Percentiles rank a stretch among this genome's conserved stretches.
These are phyloP conservation scores for Artomyces pyxidatus DNA, from an alignment of 768 basidiomycete genomes.

Conservation along the genomic window DNA sequence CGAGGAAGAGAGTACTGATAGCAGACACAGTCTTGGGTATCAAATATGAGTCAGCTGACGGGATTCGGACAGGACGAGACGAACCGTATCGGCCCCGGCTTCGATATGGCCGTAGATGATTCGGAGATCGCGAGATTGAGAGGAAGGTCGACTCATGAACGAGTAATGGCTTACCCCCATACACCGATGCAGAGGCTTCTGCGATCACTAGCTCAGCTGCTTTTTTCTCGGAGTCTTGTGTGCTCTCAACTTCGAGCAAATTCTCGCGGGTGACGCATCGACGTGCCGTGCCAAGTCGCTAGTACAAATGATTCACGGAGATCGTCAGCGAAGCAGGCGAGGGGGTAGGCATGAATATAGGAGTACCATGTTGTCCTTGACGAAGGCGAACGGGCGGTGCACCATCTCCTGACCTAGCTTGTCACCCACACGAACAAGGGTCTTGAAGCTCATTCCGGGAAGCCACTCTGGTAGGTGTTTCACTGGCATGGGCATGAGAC, in stretches of 20 bases:
- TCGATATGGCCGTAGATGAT: neutral
- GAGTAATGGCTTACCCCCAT: neutral
- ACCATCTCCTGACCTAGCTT: neutral
- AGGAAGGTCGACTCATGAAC: too few relatives aligned
- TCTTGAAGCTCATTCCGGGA: conserved; percentile 6
- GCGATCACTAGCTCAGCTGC: neutral
- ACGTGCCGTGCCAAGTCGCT: neutral
- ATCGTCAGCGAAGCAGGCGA: neutral
- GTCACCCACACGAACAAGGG: neutral
- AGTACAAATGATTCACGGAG: neutral
- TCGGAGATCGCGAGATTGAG: neutral
- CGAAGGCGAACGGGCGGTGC: neutral
- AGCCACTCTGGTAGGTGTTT: conserved; percentile 4
- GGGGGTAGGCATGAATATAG: neutral
- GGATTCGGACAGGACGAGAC: neutral
- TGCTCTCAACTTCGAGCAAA: neutral
- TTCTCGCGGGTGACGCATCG: conserved; percentile 1
- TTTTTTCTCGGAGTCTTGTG: neutral
- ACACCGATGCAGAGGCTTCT: neutral
- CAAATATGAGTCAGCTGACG: neutral
- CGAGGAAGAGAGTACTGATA: conserved; percentile 19
- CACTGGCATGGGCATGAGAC: neutral
- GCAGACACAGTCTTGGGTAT: conserved; percentile 17
- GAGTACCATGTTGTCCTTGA: conserved; percentile 5
- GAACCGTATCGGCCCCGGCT: conserved; percentile 5